Base-by-base conservation (phyloP, 2,329 filamentous ascomycete genomes). In the Calonectria pseudoturangicola region DNA sequence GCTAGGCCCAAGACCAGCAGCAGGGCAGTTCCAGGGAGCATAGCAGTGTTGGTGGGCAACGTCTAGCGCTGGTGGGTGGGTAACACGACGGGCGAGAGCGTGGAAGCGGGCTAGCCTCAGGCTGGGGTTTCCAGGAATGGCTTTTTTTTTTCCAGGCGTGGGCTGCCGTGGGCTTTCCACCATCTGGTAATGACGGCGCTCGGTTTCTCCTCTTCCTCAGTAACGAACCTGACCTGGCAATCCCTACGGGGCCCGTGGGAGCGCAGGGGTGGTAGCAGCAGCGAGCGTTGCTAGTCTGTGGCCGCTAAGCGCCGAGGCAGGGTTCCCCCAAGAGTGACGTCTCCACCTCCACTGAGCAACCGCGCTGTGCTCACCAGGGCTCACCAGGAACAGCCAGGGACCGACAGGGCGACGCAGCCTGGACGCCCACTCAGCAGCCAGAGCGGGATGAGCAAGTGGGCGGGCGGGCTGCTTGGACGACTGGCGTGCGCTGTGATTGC, bases 341-440 rank as follows among this genome's bases (percentile, higher is more conserved):
- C 77, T 50, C 78, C 78, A 80, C 78, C 77, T 79, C 74, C 76
- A 68, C 78, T 78, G 74, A 80, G 78, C 78, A 80, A 80, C 78
- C 76, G 75, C 78, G 71, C 70, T 71, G 74, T 45, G 45, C 48
- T 47, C 47, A 51, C 51, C 51, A 66, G 48, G 36, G 48, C 18
- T 28, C 54, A 43, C 43, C 56, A 65, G 56, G 56, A 41, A 68
- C 30, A 56, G 56, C 56, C 66, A 62, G 51, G 54, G 68, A 39
- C 45, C 25, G 63, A 41, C 63, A 56, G 64, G 64, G 39, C 39
- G 64, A 66, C 33, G 73, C 72, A 64, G 76, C 76, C 72, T 74
- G 70, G 58, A 77, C 74, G 64, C 73, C 77, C 77, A 79, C 73
- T 79, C 76, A 79, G 74, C 73, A 73, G 71, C 64, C 41, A 43